A percentile compares a stretch with the other conserved stretches of the same genome.
Conservation (phyloP, 2,329 filamentous ascomycete species). For the Pseudocercospora cruenta region DNA sequence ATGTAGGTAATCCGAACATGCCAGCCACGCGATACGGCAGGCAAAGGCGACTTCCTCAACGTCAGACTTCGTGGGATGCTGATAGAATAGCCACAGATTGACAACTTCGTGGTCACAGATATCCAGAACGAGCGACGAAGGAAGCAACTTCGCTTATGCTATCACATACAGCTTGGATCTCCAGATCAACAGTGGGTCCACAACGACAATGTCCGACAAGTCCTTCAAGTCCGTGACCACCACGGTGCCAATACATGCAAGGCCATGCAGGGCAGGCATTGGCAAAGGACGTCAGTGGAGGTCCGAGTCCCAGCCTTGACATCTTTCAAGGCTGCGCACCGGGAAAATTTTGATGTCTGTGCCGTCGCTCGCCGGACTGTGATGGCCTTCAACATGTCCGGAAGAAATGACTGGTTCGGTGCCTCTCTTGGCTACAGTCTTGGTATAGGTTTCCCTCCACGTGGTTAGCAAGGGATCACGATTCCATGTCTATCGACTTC, state of each 20-base stretch:
- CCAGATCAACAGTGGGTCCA: not conserved
- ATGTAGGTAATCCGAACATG: not conserved
- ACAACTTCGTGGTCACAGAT: not conserved
- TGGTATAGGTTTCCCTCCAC: slow-evolving; percentile 10
- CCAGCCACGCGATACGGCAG: not conserved
- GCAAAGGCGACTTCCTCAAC: not conserved
- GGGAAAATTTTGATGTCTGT: not conserved
- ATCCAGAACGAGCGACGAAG: not conserved
- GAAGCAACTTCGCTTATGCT: not conserved
- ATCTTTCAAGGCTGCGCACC: not conserved
- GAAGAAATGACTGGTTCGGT: not conserved
- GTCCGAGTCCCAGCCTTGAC: not conserved
- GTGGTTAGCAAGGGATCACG: slow-evolving; percentile 5
- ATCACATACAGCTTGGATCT: not conserved
- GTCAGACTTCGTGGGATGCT: not conserved
- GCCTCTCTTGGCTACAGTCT: slow-evolving; percentile 13
- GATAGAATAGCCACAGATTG: not conserved
- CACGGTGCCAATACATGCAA: not conserved
- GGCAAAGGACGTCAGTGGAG: not conserved
- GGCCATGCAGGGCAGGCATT: not conserved
- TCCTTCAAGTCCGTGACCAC: not conserved
- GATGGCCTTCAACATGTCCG: slow-evolving; percentile 1
- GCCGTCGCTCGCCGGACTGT: not conserved
- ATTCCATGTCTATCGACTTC: not conserved
- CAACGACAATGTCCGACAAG: not conserved